Evolutionary conservation across 441 rosid species (phyloP), one percentile per base, ranked within the genome.

Genomic region (Francoa sonchifolia): DNA sequence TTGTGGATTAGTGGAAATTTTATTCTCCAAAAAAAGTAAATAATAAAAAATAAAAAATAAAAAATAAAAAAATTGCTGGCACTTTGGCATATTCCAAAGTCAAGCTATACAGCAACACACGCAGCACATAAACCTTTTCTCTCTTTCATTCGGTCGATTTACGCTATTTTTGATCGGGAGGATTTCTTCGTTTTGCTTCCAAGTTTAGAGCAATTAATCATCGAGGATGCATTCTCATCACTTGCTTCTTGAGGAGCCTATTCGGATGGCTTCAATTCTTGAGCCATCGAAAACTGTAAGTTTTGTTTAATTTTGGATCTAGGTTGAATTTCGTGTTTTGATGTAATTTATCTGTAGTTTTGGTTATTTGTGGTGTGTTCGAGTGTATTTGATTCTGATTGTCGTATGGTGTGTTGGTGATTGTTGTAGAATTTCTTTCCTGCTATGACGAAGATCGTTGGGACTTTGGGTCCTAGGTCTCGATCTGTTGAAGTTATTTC

Each of bases 371-470:
- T 8, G 13, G 1, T 33, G n/a, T 13, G 37, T 33, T 33, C 0
- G 37, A 13, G 13, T 33, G 37, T 13, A 33, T 33, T 19, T 33
- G 37, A 13, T 33, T 13, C 16, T 33, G 37, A 33, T 17, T 6
- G n/a, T 31, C 2, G n/a, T 31, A 17, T 26, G 42, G 15, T 5
- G 39, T 40, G 9, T 31, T n/a, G n/a, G n/a, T n/a, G 21, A n/a
- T 8, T 16, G 48, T 15, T 59, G 57, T 77, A 87, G 95, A 83
- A 63, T 59, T 87, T 83, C 66, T 87, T 87, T 30, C 89, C 89
- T 1, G 92, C 97, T 37, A 73, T 87, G 95, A 87, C 99, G 26
- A 92, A 92, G 71, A 87, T 92, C 43, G 92, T 92, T 8, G 99
- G 99, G 27, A 92, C 99, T 41, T 71, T 92, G 12, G 99, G 99